Base-by-base conservation (phyloP, 2,329 filamentous ascomycete genomes). In the Rhynchosporium secalis region DNA sequence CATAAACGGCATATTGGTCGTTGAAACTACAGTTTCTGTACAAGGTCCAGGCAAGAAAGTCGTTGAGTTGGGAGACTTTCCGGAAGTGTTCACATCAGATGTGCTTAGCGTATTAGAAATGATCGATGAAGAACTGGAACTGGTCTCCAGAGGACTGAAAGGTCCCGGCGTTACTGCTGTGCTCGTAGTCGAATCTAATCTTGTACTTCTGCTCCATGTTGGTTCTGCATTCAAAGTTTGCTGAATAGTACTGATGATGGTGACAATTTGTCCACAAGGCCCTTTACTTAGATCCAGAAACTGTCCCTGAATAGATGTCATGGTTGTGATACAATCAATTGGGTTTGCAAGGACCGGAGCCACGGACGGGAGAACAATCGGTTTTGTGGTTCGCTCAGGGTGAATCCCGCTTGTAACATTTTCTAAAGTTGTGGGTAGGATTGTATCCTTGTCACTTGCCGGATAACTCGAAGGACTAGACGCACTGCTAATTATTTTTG, bases 1-100 rank as follows among this genome's bases (percentile, higher is more conserved):
- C 13, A 64, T 26, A 41, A 62, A 62, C 20, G 43, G 38, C 20
- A 43, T 54, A 6, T 40, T 58, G 31, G 60, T 13, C 7, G n/a
- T 60, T 29, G 62, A 64, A 10, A 56, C 60, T 28, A 65, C 48
- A 26, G 49, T 65, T 29, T 58, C 31, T 40, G 58, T 63, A 65
- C 63, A 61, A 33, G 43, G 48, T 10, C n/a, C 9, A 9, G 36
- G 26, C 5, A 13, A 10, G 10, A 29, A 4, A n/a, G 13, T 55
- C 2, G 38, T 8, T 9, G 47, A n/a, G 49, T 4, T 40, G 9
- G 31, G 7, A 20, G 41, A 55, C 10, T 13, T 15, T 6, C 40
- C 33, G 48, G 48, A 54, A 45, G 41, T 55, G 15, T 33, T 51
- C 36, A 28, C 41, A 47, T 9, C 33, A 28, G 41, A 36, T 36